Base-by-base conservation (phyloP, 495 filamentous ascomycete genomes). In the Neurospora sp. region DNA sequence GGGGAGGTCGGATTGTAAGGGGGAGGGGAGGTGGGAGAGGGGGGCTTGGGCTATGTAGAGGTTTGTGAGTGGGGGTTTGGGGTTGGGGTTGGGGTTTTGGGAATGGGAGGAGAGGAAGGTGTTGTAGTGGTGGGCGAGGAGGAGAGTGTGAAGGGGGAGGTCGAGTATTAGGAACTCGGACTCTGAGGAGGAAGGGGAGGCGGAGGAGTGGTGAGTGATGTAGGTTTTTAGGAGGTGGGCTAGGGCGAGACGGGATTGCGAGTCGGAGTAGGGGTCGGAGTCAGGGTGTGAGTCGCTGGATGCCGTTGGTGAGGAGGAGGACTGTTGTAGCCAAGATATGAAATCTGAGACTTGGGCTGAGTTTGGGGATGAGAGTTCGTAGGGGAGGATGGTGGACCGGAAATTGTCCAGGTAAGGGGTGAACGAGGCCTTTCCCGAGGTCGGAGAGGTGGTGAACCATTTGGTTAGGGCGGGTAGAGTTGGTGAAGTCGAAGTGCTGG, bases 21-120 rank as follows among this genome's bases (percentile, higher is more conserved):
- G 70, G 1, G 78, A 70, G 2, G 96, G 93, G 1, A 97, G 79
- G 66, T 89, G 85, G 9, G 85, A 76, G 11, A 98, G 84, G 12
- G 91, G 83, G 14, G 90, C 90, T 84, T 99, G 96, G 0, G 96
- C 95, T 31, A 99, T 89, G 79, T 98, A 98, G 7, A 97, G 77
- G 35, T 80, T 75, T 14, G 72, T 77, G 1, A 46, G 39, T 3
- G 84, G 71, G 16, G 84, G 69, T 73, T 31, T 31, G 31, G 31
- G 31, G 31, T 31, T 31, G 31, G 31, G 31, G 31, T 46, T 27
- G 23, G 2, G 5, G 2, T 12, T 5, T 12, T 23, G 78, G 71
- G 3, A 78, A 71, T 3, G 95, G 93, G 1, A 96, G 78, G 69
- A 88, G 88, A 27, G 54, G 41, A 4, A 9, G 16, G 18, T 9